phyloP scores from a whole-genome alignment of 345 rosid species.

The Acer yangbiense region DNA sequence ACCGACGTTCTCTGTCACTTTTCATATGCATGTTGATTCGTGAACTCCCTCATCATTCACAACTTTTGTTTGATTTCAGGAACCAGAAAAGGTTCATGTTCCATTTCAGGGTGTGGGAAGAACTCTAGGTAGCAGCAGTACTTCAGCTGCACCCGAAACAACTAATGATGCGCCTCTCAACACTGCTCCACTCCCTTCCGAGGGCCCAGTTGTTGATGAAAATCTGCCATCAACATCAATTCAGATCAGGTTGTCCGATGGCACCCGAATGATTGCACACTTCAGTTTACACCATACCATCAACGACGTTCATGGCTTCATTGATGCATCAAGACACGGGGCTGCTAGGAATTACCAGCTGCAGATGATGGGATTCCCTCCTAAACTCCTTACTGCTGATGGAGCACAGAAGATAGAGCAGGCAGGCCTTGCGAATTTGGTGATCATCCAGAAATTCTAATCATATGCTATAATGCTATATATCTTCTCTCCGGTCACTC shows the following conservation, averaged over 20 bases:
- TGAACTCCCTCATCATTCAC: background rate
- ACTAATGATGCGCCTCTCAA: slow-evolving; percentile 25
- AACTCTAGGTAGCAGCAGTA: slow-evolving; percentile 77
- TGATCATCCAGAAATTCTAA: slow-evolving; percentile 83
- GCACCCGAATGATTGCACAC: slow-evolving; percentile 67
- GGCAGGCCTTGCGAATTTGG: slow-evolving; percentile 85
- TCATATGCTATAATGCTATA: slow-evolving; percentile 5
- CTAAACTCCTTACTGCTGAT: slow-evolving; percentile 71
- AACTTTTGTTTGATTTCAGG: slow-evolving; percentile 45
- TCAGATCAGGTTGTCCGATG: slow-evolving; percentile 88
- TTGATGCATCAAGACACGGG: slow-evolving; percentile 69
- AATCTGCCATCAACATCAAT: slow-evolving; percentile 71
- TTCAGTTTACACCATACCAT: slow-evolving; percentile 78
- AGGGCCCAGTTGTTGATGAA: slow-evolving; percentile 57
- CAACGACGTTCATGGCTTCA: slow-evolving; percentile 59
- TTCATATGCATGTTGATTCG: background rate
- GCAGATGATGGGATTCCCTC: slow-evolving; percentile 97
- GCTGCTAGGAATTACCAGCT: slow-evolving; percentile 58
- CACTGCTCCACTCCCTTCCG: slow-evolving; percentile 39
- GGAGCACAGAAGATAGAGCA: slow-evolving; percentile 65
- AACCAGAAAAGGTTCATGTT: slow-evolving; percentile 61
- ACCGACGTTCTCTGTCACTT: background rate
- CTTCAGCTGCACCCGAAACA: slow-evolving; percentile 35
- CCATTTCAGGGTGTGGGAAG: slow-evolving; percentile 93
- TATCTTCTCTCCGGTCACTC: background rate